Evolutionary conservation across 2,329 filamentous ascomycete genomes (phyloP).

Genomic region (Chaetomium olivaceum): DNA sequence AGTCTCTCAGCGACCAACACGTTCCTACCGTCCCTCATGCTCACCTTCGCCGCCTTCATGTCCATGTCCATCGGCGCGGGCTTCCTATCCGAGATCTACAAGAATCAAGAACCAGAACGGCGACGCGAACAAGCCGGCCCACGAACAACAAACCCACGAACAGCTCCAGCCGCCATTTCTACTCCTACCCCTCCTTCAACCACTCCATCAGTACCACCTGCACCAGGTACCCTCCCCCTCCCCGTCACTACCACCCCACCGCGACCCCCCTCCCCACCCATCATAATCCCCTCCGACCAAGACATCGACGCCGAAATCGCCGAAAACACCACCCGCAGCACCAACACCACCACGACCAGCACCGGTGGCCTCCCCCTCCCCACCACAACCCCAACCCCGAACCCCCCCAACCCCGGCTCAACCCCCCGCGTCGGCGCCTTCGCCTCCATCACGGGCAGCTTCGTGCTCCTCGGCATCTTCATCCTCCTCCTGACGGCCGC

Average conservation of each 20-base stretch:
- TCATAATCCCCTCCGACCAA: slow-evolving; percentile 65
- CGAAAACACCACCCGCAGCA: slow-evolving; percentile 35
- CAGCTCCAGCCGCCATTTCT: slow-evolving; percentile 29
- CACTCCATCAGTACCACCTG: slow-evolving; percentile 27
- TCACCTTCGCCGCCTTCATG: slow-evolving; percentile 56
- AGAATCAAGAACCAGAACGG: slow-evolving; percentile 60
- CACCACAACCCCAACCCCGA: slow-evolving; percentile 34
- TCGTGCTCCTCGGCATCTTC: slow-evolving; percentile 56
- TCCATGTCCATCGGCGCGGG: slow-evolving; percentile 59
- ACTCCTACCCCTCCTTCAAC: slow-evolving; percentile 23
- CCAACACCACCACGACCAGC: slow-evolving; percentile 26
- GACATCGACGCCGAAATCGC: slow-evolving; percentile 63
- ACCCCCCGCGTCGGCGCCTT: slow-evolving; percentile 45
- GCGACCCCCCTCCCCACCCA: slow-evolving; percentile 43
- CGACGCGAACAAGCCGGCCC: slow-evolving; percentile 38
- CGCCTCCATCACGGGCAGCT: slow-evolving; percentile 57
- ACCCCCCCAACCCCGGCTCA: slow-evolving; percentile 33
- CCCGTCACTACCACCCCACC: slow-evolving; percentile 42
- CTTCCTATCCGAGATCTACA: slow-evolving; percentile 61
- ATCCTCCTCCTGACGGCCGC: slow-evolving; percentile 53
- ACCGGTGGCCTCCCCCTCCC: slow-evolving; percentile 41
- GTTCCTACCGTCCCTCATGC: slow-evolving; percentile 57
- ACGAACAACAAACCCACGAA: slow-evolving; percentile 25
- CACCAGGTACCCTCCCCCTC: slow-evolving; percentile 41
- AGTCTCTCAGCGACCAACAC: slow-evolving; percentile 57